Conservation (phyloP, 257 asterid species). For the Nemophila menziesii region DNA sequence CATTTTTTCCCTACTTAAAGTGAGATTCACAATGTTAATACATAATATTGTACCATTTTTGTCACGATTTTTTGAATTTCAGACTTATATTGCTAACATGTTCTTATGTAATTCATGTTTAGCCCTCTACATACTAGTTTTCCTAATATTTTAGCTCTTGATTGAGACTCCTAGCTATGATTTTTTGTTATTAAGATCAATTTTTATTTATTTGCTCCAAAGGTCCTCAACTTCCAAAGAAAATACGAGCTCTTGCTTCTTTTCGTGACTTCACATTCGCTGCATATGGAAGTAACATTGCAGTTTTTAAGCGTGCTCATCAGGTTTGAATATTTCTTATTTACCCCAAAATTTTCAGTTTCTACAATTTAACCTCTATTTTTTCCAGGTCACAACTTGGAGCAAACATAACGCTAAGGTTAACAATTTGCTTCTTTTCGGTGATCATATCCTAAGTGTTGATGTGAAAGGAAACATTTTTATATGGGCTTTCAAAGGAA, state of each 20-base stretch:
- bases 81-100: too few relatives aligned
- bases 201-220: conserved; percentile 5
- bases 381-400: conserved; percentile 74
- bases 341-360: background rate
- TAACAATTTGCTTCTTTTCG: conserved; percentile 59
- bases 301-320: conserved; percentile 80
- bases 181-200: too few relatives aligned
- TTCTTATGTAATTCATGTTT: too few relatives aligned
- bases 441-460: conserved; percentile 59
- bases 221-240: conserved; percentile 92
- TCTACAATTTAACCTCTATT: too few relatives aligned
- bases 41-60: too few relatives aligned
- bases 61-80: too few relatives aligned
- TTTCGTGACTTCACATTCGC: conserved; percentile 82
- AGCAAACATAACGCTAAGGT: conserved; percentile 69
- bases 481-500: conserved; percentile 82
- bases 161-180: too few relatives aligned
- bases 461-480: conserved; percentile 66
- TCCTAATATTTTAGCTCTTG: too few relatives aligned
- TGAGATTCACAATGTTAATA: too few relatives aligned
- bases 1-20: too few relatives aligned
- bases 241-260: conserved; percentile 84
- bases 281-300: conserved; percentile 67
- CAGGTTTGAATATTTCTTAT: conserved; percentile 28
- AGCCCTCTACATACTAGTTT: too few relatives aligned